Evolutionary conservation across 805 yeast genomes (phyloP).

Genomic region (Metschnikowia reukaufii): DNA sequence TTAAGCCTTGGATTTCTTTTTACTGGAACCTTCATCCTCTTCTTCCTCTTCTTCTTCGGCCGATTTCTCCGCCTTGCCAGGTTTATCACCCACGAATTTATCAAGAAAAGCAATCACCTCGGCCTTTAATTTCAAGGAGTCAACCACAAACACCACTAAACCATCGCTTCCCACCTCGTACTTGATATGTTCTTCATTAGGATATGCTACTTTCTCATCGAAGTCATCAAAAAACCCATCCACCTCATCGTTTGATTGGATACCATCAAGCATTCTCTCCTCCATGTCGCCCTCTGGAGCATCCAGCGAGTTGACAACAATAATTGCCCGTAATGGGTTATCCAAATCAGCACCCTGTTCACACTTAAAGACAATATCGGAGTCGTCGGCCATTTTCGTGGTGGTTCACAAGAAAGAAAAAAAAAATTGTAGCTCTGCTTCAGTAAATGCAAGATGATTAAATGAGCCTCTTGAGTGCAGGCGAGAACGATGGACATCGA

Average conservation of each 20-base stretch:
- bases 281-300: constrained; percentile 46
- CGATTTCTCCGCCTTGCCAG: not conserved
- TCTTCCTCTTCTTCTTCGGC: not conserved
- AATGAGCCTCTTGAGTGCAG: not conserved
- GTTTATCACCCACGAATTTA: constrained; percentile 21
- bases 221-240: constrained; percentile 53
- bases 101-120: constrained; percentile 46
- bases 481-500: not conserved
- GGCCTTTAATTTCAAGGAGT: constrained; percentile 36
- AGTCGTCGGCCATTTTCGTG: constrained; percentile 16
- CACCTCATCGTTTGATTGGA: constrained; percentile 48
- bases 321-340: constrained; percentile 46
- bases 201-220: constrained; percentile 51
- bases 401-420: not conserved
- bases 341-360: constrained; percentile 37
- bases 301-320: constrained; percentile 39
- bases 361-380: constrained; percentile 14
- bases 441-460: not conserved
- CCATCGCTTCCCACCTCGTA: constrained; percentile 66
- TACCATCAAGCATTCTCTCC: constrained; percentile 45
- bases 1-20: constrained; percentile 12
- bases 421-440: not conserved
- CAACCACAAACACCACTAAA: constrained; percentile 55
- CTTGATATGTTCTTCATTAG: constrained; percentile 54
- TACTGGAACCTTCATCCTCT: constrained; percentile 6